Evolutionary conservation across 495 filamentous ascomycete genomes (phyloP), one percentile per base, ranked within the genome.

Genomic region (Umbilicaria muhlenbergii): DNA sequence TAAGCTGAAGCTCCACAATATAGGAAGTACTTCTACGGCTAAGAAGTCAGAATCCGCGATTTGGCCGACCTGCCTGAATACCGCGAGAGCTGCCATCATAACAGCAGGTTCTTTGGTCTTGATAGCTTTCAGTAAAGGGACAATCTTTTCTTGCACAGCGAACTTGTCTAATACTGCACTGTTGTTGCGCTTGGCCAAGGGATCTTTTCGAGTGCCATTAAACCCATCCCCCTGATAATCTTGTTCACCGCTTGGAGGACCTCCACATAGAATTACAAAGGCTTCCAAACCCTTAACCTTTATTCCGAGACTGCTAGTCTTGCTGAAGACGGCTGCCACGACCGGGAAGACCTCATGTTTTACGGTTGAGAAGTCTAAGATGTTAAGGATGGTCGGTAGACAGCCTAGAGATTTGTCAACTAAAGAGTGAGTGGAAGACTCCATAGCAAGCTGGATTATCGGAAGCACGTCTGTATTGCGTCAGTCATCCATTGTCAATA

Each of bases 41-140:
- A 95, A 72, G 52, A 93, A 95, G n/a, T 96, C 91, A 3, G 81
- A 69, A 53, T 96, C 91, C 4, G 81, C 87, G 19, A 85, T 66
- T 17, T 67, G 71, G 5, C 91, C 86, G 40, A 96, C 77, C 43
- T 93, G 78, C 24, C 69, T 72, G 50, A 96, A 77, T 11, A 95
- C 86, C 19, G 76, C 74, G 15, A 95, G 69, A 0, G 86, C 83
- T 1, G 91, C 87, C 75, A 95, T 89, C 82, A 94, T 94, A 3
- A 98, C 91, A 2, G 85, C 88, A 0, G 91, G 91, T 53, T 98
- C 91, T 53, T 92, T 95, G 0, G 91, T 98, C 58, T 96, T 96
- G 59, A 98, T 96, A 1, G 66, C 86, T 54, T 83, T 86, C 42
- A 98, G 69, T 4, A 94, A 67, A 1, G 91, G 91, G 3, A 96